Evolutionary conservation across 2,329 filamentous ascomycete species (phyloP).

Genomic region (Clonostachys sp.): DNA sequence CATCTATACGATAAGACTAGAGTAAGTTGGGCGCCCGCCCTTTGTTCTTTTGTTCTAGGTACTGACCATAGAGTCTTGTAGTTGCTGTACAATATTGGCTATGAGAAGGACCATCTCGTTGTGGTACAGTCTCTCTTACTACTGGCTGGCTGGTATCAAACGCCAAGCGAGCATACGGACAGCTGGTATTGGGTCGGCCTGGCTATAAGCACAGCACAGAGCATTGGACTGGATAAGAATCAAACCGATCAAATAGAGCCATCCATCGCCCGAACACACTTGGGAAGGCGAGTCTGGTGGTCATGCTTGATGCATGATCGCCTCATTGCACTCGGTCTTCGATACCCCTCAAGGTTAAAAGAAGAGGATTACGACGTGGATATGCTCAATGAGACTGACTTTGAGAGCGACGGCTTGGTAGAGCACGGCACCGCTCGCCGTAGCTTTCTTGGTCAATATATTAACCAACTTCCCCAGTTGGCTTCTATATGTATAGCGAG

Average conservation of each 20-base stretch:
- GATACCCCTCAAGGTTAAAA: constrained; percentile 86
- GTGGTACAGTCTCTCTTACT: constrained; percentile 84
- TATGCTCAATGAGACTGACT: constrained; percentile 80
- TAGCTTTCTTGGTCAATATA: too few species aligned
- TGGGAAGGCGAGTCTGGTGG: constrained; percentile 98
- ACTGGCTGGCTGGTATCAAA: constrained; percentile 98
- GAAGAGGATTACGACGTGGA: constrained; percentile 91
- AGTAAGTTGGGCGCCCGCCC: constrained; percentile 35
- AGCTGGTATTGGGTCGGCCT: constrained; percentile 99
- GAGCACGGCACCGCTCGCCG: too few species aligned
- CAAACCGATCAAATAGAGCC: constrained; percentile 67
- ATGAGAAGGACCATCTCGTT: constrained; percentile 83
- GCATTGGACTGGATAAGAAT: constrained; percentile 87
- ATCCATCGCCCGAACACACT: constrained; percentile 65
- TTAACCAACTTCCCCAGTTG: too few species aligned
- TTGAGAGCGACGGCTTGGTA: constrained; percentile 53
- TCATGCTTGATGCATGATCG: constrained; percentile 94
- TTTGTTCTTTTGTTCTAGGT: not conserved
- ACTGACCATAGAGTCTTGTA: constrained; percentile 25
- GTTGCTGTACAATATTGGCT: constrained; percentile 94
- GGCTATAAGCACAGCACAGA: constrained; percentile 86
- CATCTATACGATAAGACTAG: constrained; percentile 85
- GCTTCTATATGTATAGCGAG: too few species aligned
- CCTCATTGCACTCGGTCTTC: constrained; percentile 88
- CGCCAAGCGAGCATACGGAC: constrained; percentile 84